Base-by-base conservation (phyloP, 2,329 filamentous ascomycete species). In the Teratosphaeria nubilosa region DNA sequence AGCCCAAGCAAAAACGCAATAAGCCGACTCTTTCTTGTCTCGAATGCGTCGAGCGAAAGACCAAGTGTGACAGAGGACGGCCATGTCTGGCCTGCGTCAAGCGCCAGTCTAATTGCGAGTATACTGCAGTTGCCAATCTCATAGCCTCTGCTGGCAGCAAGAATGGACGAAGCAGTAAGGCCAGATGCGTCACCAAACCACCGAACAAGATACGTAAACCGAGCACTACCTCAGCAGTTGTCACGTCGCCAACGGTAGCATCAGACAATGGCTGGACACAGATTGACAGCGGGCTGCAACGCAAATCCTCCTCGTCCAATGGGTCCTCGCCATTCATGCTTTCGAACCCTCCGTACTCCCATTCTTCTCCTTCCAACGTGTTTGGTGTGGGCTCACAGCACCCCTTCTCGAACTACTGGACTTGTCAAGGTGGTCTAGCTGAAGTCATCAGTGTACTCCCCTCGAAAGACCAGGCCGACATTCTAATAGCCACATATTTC, bases 381-480 rank as follows among this genome's bases (percentile, higher is more conserved):
- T 91, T 91, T 68, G 88, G 88, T n/a, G 84, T 90, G 62, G 87
- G 86, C 14, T 85, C 86, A 0, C 86, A 90, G 68, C 87, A 90
- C 68, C 87, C 87, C 0, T 91, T 91, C 69, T 85, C 86, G 66
- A 91, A 91, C 69, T 91, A 91, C 72, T 92, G 88, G 88, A 91
- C 87, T 2, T 89, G 86, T 66, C 82, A 86, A 60, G 88, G 88
- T 53, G 88, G 87, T 0, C 74, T 92, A 20, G 78, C 83, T 9
- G 88, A 92, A 72, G 87, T 91, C 6, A 84, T 91, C 51, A 84
- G 82, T 1, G 86, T 91, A 3, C 75, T 92, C 13, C 88, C 88
- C 0, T 86, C 86, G 58, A 91, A 89, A 73, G 74, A 86, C 9
- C 87, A 91, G 70, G 86, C 86, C 56, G 87, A 91, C 64, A 85